Conservation (phyloP, 1,139 yeast genomes). For the Meyerozyma guilliermondii region DNA sequence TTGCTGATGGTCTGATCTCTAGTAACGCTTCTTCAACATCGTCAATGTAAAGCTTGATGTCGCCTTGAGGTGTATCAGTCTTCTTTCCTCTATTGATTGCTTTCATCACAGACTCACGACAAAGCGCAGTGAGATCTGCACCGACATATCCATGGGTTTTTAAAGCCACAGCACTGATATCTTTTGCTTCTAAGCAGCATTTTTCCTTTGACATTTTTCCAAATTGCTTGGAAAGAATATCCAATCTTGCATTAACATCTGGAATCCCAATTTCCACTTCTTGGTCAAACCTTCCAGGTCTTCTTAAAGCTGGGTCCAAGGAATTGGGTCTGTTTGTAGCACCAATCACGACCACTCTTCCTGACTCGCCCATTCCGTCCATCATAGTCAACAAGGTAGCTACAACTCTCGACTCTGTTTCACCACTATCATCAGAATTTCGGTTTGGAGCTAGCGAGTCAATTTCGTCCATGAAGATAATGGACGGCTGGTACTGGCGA, state of each 20-base stretch:
- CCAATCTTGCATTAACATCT: constrained; percentile 60
- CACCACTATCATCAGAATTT: constrained; percentile 80
- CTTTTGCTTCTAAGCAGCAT: constrained; percentile 46
- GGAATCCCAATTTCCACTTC: constrained; percentile 80
- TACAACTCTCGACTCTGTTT: constrained; percentile 82
- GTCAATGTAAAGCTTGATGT: constrained; percentile 27
- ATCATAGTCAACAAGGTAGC: constrained; percentile 82
- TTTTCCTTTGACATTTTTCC: constrained; percentile 52
- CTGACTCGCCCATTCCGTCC: constrained; percentile 80
- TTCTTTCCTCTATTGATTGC: constrained; percentile 61
- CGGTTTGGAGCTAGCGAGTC: constrained; percentile 87
- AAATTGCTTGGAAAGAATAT: constrained; percentile 60
- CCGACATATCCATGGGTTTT: constrained; percentile 74
- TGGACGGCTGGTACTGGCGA: constrained; percentile 73
- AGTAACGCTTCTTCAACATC: constrained; percentile 68
- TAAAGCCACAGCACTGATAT: constrained; percentile 55
- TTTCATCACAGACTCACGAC: constrained; percentile 84
- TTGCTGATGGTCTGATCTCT: constrained; percentile 89
- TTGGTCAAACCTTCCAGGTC: constrained; percentile 82
- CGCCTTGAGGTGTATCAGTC: constrained; percentile 14
- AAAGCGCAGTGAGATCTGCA: constrained; percentile 83
- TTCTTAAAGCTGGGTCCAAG: constrained; percentile 54
- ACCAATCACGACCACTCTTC: constrained; percentile 72
- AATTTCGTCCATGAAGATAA: constrained; percentile 85
- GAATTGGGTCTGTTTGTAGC: constrained; percentile 77